These are phyloP conservation scores for Volvox carteri DNA, from an alignment of 163 green algal genomes.

Conservation along the genomic window DNA sequence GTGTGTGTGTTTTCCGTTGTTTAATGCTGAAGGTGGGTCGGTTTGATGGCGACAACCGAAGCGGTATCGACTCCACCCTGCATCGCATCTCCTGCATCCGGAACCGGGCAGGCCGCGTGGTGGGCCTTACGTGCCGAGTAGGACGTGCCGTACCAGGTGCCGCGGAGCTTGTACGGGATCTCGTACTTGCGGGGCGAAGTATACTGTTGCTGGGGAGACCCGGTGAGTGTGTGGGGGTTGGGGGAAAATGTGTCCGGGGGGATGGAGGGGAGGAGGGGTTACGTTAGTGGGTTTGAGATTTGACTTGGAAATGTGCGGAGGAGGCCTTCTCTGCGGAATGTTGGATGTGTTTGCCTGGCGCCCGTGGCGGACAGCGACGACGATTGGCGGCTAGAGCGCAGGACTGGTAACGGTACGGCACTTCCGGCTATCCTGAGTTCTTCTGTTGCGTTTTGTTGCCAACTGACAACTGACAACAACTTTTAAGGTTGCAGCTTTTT, in stretches of 20 bases:
- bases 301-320: neutral
- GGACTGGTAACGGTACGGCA: too few relatives aligned
- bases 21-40: conserved; percentile 87
- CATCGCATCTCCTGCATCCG: conserved; percentile 93
- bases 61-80: conserved; percentile 94
- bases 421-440: too few relatives aligned
- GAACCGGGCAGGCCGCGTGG: conserved; percentile 84
- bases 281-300: neutral
- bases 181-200: conserved; percentile 47
- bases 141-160: conserved; percentile 84
- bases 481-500: too few relatives aligned
- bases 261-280: neutral
- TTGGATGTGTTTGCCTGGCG: too few relatives aligned
- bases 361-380: too few relatives aligned
- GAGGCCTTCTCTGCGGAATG: too few relatives aligned
- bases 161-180: conserved; percentile 65
- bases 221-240: too few relatives aligned
- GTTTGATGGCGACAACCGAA: conserved; percentile 96
- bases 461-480: too few relatives aligned
- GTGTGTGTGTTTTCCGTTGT: too few relatives aligned
- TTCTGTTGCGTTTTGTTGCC: too few relatives aligned
- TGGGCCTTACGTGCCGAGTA: conserved; percentile 94
- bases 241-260: too few relatives aligned
- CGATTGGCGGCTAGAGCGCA: too few relatives aligned
- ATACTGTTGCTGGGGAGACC: conserved; percentile 20